These are phyloP conservation scores for Epithemia pelagica DNA, from an alignment of 108 stramenopile genomes.

Conservation along the genomic window DNA sequence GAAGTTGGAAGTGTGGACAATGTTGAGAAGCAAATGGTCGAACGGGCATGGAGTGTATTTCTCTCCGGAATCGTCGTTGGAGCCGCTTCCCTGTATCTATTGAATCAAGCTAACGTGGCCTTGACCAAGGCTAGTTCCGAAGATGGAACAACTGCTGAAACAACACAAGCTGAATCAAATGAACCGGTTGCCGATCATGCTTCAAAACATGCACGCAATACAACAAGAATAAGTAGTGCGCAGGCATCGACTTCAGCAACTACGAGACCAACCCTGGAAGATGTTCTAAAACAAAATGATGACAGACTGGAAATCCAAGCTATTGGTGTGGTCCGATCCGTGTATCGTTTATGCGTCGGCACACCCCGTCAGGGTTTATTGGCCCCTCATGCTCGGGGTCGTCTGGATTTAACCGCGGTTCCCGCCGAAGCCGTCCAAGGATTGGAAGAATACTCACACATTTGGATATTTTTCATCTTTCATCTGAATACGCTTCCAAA, in stretches of 20 bases:
- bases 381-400: conserved; percentile 65
- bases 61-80: background rate
- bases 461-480: conserved; percentile 95
- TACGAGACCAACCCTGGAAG: background rate
- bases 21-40: too few relatives aligned
- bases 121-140: too few relatives aligned
- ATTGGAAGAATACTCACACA: conserved; percentile 80
- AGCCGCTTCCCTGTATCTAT: background rate
- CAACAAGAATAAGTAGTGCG: background rate
- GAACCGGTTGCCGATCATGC: too few relatives aligned
- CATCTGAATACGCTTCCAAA: conserved; percentile 83
- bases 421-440: conserved; percentile 39
- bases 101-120: too few relatives aligned
- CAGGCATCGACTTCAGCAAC: background rate
- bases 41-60: background rate
- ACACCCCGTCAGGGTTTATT: conserved; percentile 88
- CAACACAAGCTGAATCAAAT: too few relatives aligned
- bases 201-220: background rate
- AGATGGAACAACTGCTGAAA: background rate
- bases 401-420: conserved; percentile 45
- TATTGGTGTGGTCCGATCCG: conserved; percentile 62
- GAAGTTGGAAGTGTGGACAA: too few relatives aligned
- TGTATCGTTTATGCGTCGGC: conserved; percentile 82
- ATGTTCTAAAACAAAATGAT: background rate
- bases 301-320: conserved; percentile 28